A percentile compares a stretch with the other conserved stretches of the same genome.
Evolutionary conservation across 1,284 basidiomycete species (phyloP).

Genomic region (Gomphus bonarii): DNA sequence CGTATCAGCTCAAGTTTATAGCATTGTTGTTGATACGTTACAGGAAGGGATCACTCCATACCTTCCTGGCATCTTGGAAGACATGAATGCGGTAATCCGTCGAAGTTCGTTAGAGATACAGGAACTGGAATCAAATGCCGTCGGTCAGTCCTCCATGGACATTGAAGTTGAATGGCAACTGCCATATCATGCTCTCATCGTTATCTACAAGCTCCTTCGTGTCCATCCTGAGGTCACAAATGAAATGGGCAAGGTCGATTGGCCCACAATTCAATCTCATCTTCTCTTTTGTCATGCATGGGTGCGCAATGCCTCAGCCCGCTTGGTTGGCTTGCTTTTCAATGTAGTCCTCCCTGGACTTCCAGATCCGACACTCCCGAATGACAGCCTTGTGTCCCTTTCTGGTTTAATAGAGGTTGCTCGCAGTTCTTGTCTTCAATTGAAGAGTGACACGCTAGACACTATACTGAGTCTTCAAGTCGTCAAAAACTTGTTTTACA

Average conservation of each 20-base stretch:
- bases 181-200: constrained; percentile 73
- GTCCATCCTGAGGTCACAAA: constrained; percentile 40
- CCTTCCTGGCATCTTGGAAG: constrained; percentile 45
- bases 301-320: constrained; percentile 79
- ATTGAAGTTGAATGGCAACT: constrained; percentile 70
- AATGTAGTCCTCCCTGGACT: constrained; percentile 33
- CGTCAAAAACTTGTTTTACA: constrained; percentile 90
- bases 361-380: constrained; percentile 22
- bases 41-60: constrained; percentile 39
- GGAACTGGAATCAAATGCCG: constrained; percentile 25
- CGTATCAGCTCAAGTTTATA: constrained; percentile 76
- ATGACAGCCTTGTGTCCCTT: constrained; percentile 38
- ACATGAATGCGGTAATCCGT: constrained; percentile 42
- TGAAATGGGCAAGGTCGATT: constrained; percentile 35
- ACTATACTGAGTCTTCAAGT: constrained; percentile 72
- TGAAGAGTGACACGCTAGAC: constrained; percentile 78
- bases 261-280: constrained; percentile 55
- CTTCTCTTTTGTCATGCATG: constrained; percentile 90
- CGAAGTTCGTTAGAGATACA: constrained; percentile 30
- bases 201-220: constrained; percentile 55
- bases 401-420: constrained; percentile 62
- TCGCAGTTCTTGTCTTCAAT: constrained; percentile 67
- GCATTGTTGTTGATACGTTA: constrained; percentile 64
- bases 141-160: constrained; percentile 37
- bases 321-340: constrained; percentile 70